Evolutionary conservation across 2,329 filamentous ascomycete genomes (phyloP), one percentile per base, ranked within the genome.

Genomic region (Cadophora gregata): DNA sequence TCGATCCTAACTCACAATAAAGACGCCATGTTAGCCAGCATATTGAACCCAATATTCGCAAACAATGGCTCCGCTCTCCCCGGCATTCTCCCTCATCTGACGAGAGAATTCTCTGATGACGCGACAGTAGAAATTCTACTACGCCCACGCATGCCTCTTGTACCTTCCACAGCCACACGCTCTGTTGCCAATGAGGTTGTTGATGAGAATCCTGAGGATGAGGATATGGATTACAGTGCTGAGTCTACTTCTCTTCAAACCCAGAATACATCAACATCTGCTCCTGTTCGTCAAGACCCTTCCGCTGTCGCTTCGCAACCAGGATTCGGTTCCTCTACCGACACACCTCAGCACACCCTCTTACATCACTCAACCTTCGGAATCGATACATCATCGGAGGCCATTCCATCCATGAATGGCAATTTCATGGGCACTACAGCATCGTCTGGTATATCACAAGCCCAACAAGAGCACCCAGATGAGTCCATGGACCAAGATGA

Each of bases 61-160:
- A 81, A 86, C 74, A 84, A 88, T 75, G 86, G 89, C 50, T 82
- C 87, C 70, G 85, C 87, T 61, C 86, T 88, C 67, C 84, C 91
- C 31, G 96, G 90, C 77, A 90, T 97, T 58, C 79, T 97, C 58
- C 94, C 95, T 0, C 91, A 97, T 73, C 81, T 97, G 29, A 86
- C 88, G 8, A 85, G 88, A 63, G 84, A 86, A 60, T 92, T 88
- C 73, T 83, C 88, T 0, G 77, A 84, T 12, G 86, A 90, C 59
- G 82, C 86, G 65, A 85, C 85, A 19, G 86, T 96, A 1, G 94
- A 97, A 78, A 85, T 91, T 10, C 77, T 97, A 64, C 82, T 86
- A 25, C 78, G 82, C 62, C 84, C 84, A 14, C 79, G 84, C 51
- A 82, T 85, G 81, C 83, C 84, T 1, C 75, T 83, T 64, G 67